A percentile compares a stretch with the other conserved stretches of the same genome.
These are phyloP conservation scores for Trypanosoma cruzi DNA, from an alignment of 208 protist genomes.

Conservation along the genomic window DNA sequence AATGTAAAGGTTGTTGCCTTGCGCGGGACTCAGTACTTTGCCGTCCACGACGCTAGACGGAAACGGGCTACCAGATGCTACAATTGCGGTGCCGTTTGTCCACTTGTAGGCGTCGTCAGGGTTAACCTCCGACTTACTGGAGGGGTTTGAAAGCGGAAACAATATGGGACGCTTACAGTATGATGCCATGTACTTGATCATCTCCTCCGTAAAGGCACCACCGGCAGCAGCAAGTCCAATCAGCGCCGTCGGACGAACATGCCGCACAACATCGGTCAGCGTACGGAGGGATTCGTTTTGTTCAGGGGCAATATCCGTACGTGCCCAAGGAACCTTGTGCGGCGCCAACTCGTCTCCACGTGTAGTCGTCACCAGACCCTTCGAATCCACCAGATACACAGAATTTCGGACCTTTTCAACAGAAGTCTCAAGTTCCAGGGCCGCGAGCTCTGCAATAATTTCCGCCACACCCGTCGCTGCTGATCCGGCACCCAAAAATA, in stretches of 20 bases:
- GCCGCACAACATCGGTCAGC: constrained; percentile 70
- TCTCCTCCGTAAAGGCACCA: constrained; percentile 94
- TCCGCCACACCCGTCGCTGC: constrained; percentile 95
- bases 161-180: constrained; percentile 93
- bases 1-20: constrained; percentile 98
- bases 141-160: constrained; percentile 97
- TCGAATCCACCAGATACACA: constrained; percentile 94
- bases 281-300: constrained; percentile 57
- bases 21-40: constrained; percentile 80
- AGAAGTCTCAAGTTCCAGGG: constrained; percentile 51
- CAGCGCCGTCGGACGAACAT: constrained; percentile 95
- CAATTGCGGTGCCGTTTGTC: constrained; percentile 93
- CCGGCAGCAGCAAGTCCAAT: constrained; percentile 94
- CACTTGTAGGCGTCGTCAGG: constrained; percentile 93
- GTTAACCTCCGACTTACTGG: constrained; percentile 90
- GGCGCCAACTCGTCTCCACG: constrained; percentile 79
- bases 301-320: constrained; percentile 77
- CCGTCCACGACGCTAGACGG: constrained; percentile 85
- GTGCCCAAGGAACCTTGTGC: constrained; percentile 91
- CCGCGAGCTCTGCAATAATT: constrained; percentile 87
- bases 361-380: constrained; percentile 88
- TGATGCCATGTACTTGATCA: constrained; percentile 79
- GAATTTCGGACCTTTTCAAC: constrained; percentile 79
- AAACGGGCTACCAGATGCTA: constrained; percentile 97
- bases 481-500: constrained; percentile 94